phyloP scores from a whole-genome alignment of 2,329 filamentous ascomycete species.

The Colletotrichum shisoi region DNA sequence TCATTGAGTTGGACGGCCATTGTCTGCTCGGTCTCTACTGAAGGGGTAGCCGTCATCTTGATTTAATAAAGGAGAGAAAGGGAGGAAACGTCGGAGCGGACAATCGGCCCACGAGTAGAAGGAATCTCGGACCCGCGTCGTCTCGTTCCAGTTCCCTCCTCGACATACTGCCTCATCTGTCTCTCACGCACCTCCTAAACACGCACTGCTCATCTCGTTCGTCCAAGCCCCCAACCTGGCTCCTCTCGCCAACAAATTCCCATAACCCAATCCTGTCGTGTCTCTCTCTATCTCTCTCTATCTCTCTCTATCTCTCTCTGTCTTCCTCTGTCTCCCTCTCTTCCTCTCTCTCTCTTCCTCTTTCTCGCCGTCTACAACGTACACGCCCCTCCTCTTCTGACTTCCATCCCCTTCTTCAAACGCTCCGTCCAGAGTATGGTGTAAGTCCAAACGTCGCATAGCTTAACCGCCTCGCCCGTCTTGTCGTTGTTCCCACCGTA shows the following conservation, averaged over 20 bases:
- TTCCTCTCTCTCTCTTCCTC: slow-evolving; percentile 3
- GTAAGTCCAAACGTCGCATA: slow-evolving; percentile 38
- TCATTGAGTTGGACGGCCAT: slow-evolving; percentile 41
- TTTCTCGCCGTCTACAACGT: slow-evolving; percentile 31
- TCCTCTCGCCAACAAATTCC: slow-evolving; percentile 10
- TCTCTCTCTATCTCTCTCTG: too few relatives aligned
- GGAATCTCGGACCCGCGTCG: slow-evolving; percentile 25
- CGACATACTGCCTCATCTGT: slow-evolving; percentile 26
- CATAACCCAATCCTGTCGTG: slow-evolving; percentile 25
- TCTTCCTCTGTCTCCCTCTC: too few relatives aligned
- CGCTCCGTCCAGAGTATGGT: slow-evolving; percentile 35
- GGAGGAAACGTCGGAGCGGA: slow-evolving; percentile 23
- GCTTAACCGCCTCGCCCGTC: slow-evolving; percentile 24
- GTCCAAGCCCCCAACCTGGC: slow-evolving; percentile 20
- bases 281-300: slow-evolving; percentile 16
- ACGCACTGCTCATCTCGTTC: slow-evolving; percentile 16
- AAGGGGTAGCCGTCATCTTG: slow-evolving; percentile 25
- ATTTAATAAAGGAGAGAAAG: slow-evolving; percentile 31
- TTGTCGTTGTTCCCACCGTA: slow-evolving; percentile 27
- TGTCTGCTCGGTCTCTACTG: slow-evolving; percentile 37
- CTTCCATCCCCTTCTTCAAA: slow-evolving; percentile 27
- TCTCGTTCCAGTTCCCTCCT: slow-evolving; percentile 25
- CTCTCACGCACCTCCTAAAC: slow-evolving; percentile 23
- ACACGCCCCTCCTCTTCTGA: slow-evolving; percentile 14
- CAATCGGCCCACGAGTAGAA: slow-evolving; percentile 29